Base-by-base conservation (phyloP, 768 basidiomycete genomes). In the Rhodotorula diobovata region DNA sequence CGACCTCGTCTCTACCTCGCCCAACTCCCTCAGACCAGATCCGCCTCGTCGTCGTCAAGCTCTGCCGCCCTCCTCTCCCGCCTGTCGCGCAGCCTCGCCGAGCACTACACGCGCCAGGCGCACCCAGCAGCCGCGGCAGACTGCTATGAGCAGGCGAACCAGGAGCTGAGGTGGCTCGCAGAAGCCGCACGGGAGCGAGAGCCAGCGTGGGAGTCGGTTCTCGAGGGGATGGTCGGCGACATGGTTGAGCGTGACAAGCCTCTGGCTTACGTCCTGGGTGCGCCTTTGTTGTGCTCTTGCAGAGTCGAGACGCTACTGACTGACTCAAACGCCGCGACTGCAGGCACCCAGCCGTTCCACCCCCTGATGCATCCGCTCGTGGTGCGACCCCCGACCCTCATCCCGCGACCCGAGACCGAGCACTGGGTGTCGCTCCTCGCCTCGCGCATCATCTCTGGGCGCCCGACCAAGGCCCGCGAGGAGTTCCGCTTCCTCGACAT, bases 381-480 rank as follows among this genome's bases (percentile, higher is more conserved):
- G 69, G 83, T 84, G 18, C 86, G 90, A 28, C 83, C 89, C 5
- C 95, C 95, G 2, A 87, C 88, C 28, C 87, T 98, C 73, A 97
- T 98, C 54, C 95, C 95, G 21, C 89, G 95, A 23, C 90, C 93
- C 55, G 95, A 99, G 81, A 99, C 95, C 0, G 92, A 96, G 78
- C 81, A 91, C 73, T 91, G 90, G 89, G 83, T 88, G 14, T 79
- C 86, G 16, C 84, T 83, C 61, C 85, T 93, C 66, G 76, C 86
- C 61, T 70, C 80, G 6, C 20, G 56, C 32, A 39, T 77, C 64
- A 83, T 83, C 65, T 79, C 74, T 59, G 4, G 15, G 39, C 20
- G 46, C 20, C 48, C 16, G 45, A 39, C 46, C 51, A 8, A 23
- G 45, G 4, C 39, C 15, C 11, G 23, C 18, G n/a, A 14, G 14